Conservation (phyloP, 1,284 basidiomycete genomes). For the Volvariella volvacea region DNA sequence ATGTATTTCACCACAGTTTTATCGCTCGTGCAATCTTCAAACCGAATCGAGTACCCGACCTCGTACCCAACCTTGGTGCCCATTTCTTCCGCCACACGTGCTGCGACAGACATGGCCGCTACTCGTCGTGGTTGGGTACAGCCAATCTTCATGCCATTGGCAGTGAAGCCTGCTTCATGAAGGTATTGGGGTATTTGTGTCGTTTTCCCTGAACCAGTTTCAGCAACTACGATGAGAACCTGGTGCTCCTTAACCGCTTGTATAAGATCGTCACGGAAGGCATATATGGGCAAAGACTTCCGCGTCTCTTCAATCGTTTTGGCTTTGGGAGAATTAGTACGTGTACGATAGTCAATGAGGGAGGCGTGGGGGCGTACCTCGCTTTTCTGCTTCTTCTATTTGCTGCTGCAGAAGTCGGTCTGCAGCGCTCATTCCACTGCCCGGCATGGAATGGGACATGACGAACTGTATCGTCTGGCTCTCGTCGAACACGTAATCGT, state of each 20-base stretch:
- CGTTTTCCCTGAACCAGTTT: slow-evolving; percentile 96
- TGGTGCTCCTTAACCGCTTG: slow-evolving; percentile 89
- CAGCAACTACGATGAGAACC: slow-evolving; percentile 87
- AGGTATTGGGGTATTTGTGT: slow-evolving; percentile 98
- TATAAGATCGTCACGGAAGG: slow-evolving; percentile 81
- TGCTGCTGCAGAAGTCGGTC: slow-evolving; percentile 83
- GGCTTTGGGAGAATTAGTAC: slow-evolving; percentile 35
- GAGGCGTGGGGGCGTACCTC: slow-evolving; percentile 64
- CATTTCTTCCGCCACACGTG: slow-evolving; percentile 98
- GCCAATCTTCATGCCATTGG: slow-evolving; percentile 84
- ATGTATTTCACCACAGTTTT: slow-evolving; percentile 97
- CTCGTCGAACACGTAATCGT: slow-evolving; percentile 99
- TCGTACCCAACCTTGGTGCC: slow-evolving; percentile 94
- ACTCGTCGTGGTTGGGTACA: slow-evolving; percentile 99
- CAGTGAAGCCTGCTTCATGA: slow-evolving; percentile 94
- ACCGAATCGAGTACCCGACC: slow-evolving; percentile 98
- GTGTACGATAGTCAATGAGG: slow-evolving; percentile 6
- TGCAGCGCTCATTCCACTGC: slow-evolving; percentile 75
- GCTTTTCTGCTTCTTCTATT: slow-evolving; percentile 88
- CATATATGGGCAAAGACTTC: slow-evolving; percentile 86
- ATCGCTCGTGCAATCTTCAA: slow-evolving; percentile 98
- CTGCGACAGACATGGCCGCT: slow-evolving; percentile 98
- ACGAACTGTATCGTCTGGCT: slow-evolving; percentile 95
- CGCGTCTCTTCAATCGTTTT: slow-evolving; percentile 86
- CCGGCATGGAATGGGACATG: slow-evolving; percentile 75